Evolutionary conservation across 2,329 filamentous ascomycete species (phyloP), one percentile per base, ranked within the genome.

Genomic region (Epichloe festucae): DNA sequence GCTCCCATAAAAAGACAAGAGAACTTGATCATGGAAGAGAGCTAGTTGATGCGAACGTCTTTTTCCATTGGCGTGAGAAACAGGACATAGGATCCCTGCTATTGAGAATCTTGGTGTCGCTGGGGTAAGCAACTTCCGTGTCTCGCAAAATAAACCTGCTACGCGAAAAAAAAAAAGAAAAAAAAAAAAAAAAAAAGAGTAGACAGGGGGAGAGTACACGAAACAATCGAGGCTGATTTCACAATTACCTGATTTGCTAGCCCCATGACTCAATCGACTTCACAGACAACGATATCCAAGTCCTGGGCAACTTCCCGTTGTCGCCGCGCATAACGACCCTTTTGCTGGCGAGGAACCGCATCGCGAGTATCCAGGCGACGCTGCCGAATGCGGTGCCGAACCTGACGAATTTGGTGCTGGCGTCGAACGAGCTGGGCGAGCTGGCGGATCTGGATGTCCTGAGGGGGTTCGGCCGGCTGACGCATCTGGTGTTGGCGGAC

Each of bases 81-180:
- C 81, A 98, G 93, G 93, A 75, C 90, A 97, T 74, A 90, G 94
- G 75, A 97, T 98, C 69, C 89, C 91, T 63, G 81, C 85, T 55
- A 95, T 98, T 74, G 93, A 98, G 77, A 98, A 98, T 71, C 73
- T 98, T 73, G 93, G 93, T 75, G 87, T 89, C 65, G 91, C 93
- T 62, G 87, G 87, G 65, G 89, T 95, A 73, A 66, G 85, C 81
- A 42, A 56, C 47, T 34, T 52, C 46, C 43, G 11, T 19, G 3
- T 12, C 23, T 36, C 41, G 19, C 6, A 44, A n/a, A 10, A 31
- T 11, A 4, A 31, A 31, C 27, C 27, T 27, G n/a, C 19, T 11
- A 5, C 19, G 41, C 19, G 19, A 2, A 19, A 19, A 21, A 21
- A 23, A 5, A 23, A 23, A 23, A 23, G 6, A 23, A 23, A 23